Evolutionary conservation across 2,329 filamentous ascomycete species (phyloP), one percentile per base, ranked within the genome.

Genomic region (Graphilbum ipis-grandicollis): DNA sequence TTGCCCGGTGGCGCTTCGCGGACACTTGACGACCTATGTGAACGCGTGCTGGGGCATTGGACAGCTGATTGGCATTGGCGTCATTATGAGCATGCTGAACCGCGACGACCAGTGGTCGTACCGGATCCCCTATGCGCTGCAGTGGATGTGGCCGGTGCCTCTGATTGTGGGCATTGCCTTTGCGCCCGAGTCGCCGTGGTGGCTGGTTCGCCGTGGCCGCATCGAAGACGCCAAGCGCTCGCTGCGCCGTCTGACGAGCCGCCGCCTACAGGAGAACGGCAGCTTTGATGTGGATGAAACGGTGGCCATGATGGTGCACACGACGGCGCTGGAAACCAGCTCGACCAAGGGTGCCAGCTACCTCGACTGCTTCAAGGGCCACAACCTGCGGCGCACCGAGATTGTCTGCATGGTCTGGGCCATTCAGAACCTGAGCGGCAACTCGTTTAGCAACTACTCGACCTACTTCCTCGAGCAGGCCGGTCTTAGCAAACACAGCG

Each of bases 231-330:
- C 79, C 22, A 80, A 80, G 57, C 57, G 60, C 33, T 60, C 76
- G 2, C 63, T 83, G 17, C 59, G 77, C 34, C 71, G 77, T 4
- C 59, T 83, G 17, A 81, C 77, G 5, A 76, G 66, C 47, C 35
- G 31, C 3, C 19, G 29, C 17, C 14, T 23, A 22, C 38, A 30
- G 25, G 47, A 63, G 13, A 60, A 73, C 1, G 68, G 79, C 41
- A 68, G 78, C 41, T 86, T 90, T 47, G 71, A 92, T 48, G 71
- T 79, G 10, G 79, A 92, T 43, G 82, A 90, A 57, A 90, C 82
- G 0, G 65, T 93, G 35, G 76, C 81, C 48, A 92, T 93, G 82
- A 93, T 93, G 80, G 73, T 84, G 1, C 82, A 92, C 51, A 93
- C 84, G 1, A 86, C 80, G 1, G 78, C 79, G 0, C 61, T 92